These are phyloP conservation scores for Sporothrix humicola DNA, from an alignment of 2,329 filamentous ascomycete genomes.

Conservation along the genomic window DNA sequence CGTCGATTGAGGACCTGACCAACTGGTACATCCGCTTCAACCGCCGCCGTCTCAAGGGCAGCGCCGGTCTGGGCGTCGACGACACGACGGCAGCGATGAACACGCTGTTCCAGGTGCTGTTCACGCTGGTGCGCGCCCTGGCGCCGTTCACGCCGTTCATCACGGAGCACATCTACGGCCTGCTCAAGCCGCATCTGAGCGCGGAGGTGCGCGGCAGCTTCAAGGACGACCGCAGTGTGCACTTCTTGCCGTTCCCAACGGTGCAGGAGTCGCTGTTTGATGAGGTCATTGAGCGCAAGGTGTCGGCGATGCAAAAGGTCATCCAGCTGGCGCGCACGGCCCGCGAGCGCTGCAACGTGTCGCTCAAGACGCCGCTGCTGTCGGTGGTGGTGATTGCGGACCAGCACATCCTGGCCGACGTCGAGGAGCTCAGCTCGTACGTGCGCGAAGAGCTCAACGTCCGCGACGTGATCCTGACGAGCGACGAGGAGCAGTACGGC, in stretches of 20 bases:
- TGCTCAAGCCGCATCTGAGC: slow-evolving; percentile 81
- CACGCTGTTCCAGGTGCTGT: slow-evolving; percentile 91
- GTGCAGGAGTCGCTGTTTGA: slow-evolving; percentile 90
- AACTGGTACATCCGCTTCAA: slow-evolving; percentile 99
- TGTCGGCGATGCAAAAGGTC: slow-evolving; percentile 91
- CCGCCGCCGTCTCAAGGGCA: slow-evolving; percentile 86
- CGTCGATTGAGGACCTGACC: slow-evolving; percentile 80
- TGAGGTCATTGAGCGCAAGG: slow-evolving; percentile 80
- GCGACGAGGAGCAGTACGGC: slow-evolving; percentile 87
- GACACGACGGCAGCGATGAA: slow-evolving; percentile 92
- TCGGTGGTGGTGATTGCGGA: slow-evolving; percentile 90
- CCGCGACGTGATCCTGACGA: slow-evolving; percentile 79
- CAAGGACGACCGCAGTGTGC: slow-evolving; percentile 82
- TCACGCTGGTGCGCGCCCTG: slow-evolving; percentile 82
- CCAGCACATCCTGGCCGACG: slow-evolving; percentile 80
- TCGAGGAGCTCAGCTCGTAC: slow-evolving; percentile 84
- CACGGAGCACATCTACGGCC: slow-evolving; percentile 90
- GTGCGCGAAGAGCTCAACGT: slow-evolving; percentile 92
- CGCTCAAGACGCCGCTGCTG: slow-evolving; percentile 89
- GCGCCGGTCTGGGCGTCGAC: slow-evolving; percentile 78
- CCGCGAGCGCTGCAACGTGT: slow-evolving; percentile 81
- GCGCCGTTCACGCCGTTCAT: slow-evolving; percentile 96
- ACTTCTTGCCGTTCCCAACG: slow-evolving; percentile 89
- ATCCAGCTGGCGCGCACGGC: slow-evolving; percentile 89
- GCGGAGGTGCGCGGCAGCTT: slow-evolving; percentile 62